Conservation (phyloP, 1,139 yeast genomes). For the Petasospora fabianii region DNA sequence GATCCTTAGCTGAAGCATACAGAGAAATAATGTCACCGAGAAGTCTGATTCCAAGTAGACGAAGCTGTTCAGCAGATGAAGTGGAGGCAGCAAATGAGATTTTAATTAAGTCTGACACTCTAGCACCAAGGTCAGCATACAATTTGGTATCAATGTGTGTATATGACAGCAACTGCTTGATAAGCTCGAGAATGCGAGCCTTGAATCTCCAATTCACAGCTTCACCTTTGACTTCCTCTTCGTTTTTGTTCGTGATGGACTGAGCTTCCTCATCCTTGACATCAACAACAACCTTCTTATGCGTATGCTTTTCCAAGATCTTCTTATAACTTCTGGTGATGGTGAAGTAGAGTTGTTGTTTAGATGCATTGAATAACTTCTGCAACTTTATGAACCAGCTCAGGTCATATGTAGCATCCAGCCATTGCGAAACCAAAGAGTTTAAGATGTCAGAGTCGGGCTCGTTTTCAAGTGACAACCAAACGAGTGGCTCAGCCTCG, state of each 20-base stretch:
- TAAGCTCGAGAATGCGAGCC: conserved; percentile 46
- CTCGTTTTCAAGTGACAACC: conserved; percentile 39
- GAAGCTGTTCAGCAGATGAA: conserved; percentile 57
- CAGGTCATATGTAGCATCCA: conserved; percentile 30
- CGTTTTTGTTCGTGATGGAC: conserved; percentile 36
- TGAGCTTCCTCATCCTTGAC: conserved; percentile 43
- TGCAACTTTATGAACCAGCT: conserved; percentile 38
- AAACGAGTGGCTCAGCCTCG: conserved; percentile 35
- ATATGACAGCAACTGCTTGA: conserved; percentile 47
- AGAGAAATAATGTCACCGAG: conserved; percentile 55
- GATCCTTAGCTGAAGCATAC: conserved; percentile 57
- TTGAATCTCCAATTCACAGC: conserved; percentile 30
- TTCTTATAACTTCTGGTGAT: conserved; percentile 17
- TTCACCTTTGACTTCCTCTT: conserved; percentile 28
- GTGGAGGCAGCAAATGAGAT: conserved; percentile 86
- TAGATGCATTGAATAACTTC: conserved; percentile 33
- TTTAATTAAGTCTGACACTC: conserved; percentile 69
- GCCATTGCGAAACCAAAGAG: conserved; percentile 31
- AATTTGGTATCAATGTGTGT: conserved; percentile 41
- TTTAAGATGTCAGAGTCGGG: conserved; percentile 29
- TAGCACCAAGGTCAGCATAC: conserved; percentile 41
- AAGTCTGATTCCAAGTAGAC: conserved; percentile 62
- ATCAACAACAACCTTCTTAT: conserved; percentile 26
- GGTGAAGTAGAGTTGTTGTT: conserved; percentile 31
- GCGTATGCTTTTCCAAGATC: conserved; percentile 23